Base-by-base conservation (phyloP, 768 basidiomycete species). In the Suillus discolor region DNA sequence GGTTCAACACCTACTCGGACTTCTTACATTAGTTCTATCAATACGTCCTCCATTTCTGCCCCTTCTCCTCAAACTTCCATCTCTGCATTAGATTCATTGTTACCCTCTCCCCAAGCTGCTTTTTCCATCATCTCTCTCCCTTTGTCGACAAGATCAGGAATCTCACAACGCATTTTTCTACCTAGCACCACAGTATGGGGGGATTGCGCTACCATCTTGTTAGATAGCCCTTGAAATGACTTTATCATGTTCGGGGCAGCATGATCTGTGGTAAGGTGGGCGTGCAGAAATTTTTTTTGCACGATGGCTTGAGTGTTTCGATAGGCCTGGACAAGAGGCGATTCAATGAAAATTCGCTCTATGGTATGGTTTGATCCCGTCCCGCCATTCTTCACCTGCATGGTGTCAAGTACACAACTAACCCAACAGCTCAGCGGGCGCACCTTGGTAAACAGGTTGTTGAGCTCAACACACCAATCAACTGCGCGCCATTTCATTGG, bases 361-460 rank as follows among this genome's bases (percentile, higher is more conserved):
- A 3, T n/a, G n/a, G 72, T 78, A 34, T 71, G 71, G 64, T 81
- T 83, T 2, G 78, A 78, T 5, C 68, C 73, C 9, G 74, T 72
- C 0, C 80, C 79, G 1, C 75, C 75, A 67, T 81, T 76, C 1
- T 78, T 76, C n/a, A n/a, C n/a, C n/a, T n/a, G n/a, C n/a, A n/a
- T n/a, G n/a, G n/a, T n/a, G n/a, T n/a, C n/a, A n/a, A n/a, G n/a
- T n/a, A n/a, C n/a, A n/a, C n/a, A n/a, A n/a, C n/a, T n/a, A n/a
- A n/a, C n/a, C n/a, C n/a, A n/a, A n/a, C n/a, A n/a, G n/a, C n/a
- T n/a, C n/a, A n/a, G n/a, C n/a, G n/a, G n/a, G n/a, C n/a, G n/a
- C n/a, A 71, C 64, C 72, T 83, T 83, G 5, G 73, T 80, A 31
- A 76, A 80, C 5, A 81, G 72, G 67, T 83, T 83, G 45, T 81